phyloP scores from a whole-genome alignment of 139 green algal species.

The Coccomyxa sp. region DNA sequence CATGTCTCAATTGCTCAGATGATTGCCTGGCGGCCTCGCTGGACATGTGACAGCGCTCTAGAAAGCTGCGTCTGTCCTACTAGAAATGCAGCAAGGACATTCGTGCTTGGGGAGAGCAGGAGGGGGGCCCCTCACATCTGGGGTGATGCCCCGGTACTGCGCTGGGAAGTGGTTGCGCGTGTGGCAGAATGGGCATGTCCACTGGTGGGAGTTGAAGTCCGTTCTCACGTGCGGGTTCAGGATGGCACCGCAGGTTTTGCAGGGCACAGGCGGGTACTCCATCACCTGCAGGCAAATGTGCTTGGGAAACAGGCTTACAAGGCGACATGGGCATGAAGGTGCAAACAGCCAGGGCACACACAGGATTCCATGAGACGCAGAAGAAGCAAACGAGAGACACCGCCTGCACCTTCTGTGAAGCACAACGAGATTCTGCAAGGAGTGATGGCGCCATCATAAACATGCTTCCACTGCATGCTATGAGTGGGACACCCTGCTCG shows the following conservation, averaged over 20 bases:
- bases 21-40: too few species aligned
- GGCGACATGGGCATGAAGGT: not conserved
- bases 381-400: not conserved
- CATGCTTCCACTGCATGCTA: too few species aligned
- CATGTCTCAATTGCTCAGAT: too few species aligned
- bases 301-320: not conserved
- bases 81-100: too few species aligned
- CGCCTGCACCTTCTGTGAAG: not conserved
- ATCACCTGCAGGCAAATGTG: constrained; percentile 85
- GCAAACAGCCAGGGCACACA: not conserved
- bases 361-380: not conserved
- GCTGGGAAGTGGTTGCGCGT: constrained; percentile 94
- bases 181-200: constrained; percentile 96
- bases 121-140: constrained; percentile 53
- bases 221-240: constrained; percentile 92
- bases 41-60: too few species aligned
- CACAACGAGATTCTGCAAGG: not conserved
- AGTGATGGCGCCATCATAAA: too few species aligned
- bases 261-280: constrained; percentile 92
- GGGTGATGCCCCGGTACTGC: constrained; percentile 87
- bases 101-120: too few species aligned
- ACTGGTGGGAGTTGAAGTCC: constrained; percentile 88
- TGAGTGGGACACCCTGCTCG: too few species aligned
- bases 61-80: too few species aligned
- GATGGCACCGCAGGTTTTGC: constrained; percentile 85